Evolutionary conservation across 2,329 filamentous ascomycete genomes (phyloP), one percentile per base, ranked within the genome.

Genomic region (Claviceps maximensis): DNA sequence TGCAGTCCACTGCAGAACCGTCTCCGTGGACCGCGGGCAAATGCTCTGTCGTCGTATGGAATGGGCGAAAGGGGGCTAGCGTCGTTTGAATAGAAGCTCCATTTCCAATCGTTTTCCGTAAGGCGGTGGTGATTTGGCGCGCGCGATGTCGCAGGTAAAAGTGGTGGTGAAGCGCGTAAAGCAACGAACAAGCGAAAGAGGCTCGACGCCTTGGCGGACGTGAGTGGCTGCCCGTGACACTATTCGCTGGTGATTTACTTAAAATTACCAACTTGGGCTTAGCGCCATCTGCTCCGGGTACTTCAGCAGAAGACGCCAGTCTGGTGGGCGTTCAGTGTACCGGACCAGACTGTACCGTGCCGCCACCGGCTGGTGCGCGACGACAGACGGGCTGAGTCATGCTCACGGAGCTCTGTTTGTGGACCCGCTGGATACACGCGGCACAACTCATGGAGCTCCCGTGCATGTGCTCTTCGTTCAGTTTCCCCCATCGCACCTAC

Each of bases 191-290:
- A 27, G 13, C 33, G 27, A 9, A 23, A 19, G 27, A 33, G 31
- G 31, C 31, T 33, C 31, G 31, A 33, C 10, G 25, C 15, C n/a
- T 31, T 23, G 15, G 15, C 17, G 13, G 47, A 49, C 31, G 33
- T n/a, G 8, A 31, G n/a, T n/a, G 10, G 21, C 27, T 23, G n/a
- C n/a, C 29, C 31, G 45, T 33, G 31, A n/a, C 7, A 33, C 31
- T 33, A 17, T 49, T 12, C 8, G 17, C 23, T 46, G 47, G 29
- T 53, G 47, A 29, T 57, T 56, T 53, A 56, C 52, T 55, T 52
- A 9, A 19, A 21, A 21, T 52, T 52, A 33, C 56, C 54, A 29
- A 2, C 52, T 50, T 46, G 40, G 52, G 52, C 17, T 47, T 50
- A 53, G 52, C 38, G 29, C 33, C 33, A 29, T 42, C 4, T 42